Base-by-base conservation (phyloP, 352 stramenopile genomes). In the Globisporangium spinosum region DNA sequence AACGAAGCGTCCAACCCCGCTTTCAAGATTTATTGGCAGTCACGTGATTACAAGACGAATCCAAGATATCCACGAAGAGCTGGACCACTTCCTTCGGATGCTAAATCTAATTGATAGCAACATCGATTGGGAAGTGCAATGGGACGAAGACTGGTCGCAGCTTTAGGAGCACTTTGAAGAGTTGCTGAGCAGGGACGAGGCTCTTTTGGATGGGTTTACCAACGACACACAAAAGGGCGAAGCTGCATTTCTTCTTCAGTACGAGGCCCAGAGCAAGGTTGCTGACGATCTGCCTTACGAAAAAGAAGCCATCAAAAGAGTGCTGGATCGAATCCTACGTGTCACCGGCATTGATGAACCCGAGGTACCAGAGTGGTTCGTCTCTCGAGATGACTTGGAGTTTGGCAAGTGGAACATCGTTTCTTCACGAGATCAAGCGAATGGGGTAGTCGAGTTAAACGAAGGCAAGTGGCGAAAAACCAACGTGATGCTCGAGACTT, bases 391-490 rank as follows among this genome's bases (percentile, higher is more conserved):
- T 9, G 43, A 51, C 20, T 1, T 51, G 15, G 43, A 51, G 43
- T 51, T 51, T 13, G 1, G 23, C 15, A 51, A 9, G 0, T 51
- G 17, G 43, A 51, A 51, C 15, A n/a, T 23, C 20, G 43, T 51
- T n/a, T 0, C 1, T 10, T 12, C 34, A 10, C 34, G 34, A 9
- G 8, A 10, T 10, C 34, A 38, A 0, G 0, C 7, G 5, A 38
- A 9, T 0, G 34, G 34, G 7, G 7, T 51, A 1, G 34, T 27
- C 27, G 4, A 35, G 43, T 32, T 22, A 12, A 57, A 32, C 10
- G 35, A 56, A 10, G 62, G 62, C 3, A 38, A 17, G 34, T 68
- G 62, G 62, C 53, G 23, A 3, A 62, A 56, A 13, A 25, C 62
- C 20, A 38, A 12, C 0, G 62, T 62, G 34, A 38, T 34, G 35